Base-by-base conservation (phyloP, 2,329 filamentous ascomycete species). In the Sporothrix brasiliensis region DNA sequence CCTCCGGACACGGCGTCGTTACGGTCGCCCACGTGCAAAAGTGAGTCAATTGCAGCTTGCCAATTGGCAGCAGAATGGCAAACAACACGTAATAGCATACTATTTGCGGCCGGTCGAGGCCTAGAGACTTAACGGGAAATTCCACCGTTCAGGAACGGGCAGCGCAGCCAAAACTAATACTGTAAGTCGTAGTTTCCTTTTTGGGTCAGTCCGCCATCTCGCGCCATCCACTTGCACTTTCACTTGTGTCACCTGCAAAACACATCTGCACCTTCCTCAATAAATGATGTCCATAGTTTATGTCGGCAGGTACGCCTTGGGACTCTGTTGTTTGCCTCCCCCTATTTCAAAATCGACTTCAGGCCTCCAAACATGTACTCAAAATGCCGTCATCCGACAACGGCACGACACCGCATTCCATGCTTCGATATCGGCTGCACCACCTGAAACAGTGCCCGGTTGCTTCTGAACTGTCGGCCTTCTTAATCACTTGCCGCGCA, bases 161-260 rank as follows among this genome's bases (percentile, higher is more conserved):
- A 65, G 41, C 2, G 16, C 30, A 7, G 30, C 39, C 7, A 13
- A 54, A 44, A 30, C 4, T 54, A 60, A 49, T 1, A 34, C 27
- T 50, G 61, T 66, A 49, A 34, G 66, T 68, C 69, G 69, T 66
- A 68, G 66, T 68, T 71, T 68, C 69, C 58, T 11, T 3, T 54
- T 65, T 65, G 2, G 66, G 69, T 1, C 21, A 21, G 2, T 49
- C 69, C 69, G 65, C 27, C 11, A 1, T 60, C 14, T 44, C 41
- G 1, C n/a, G 34, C 49, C 39, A 30, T 34, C 14, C 66, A 66
- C 53, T 30, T 58, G 30, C 52, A 39, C 3, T 61, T 4, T 21
- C 24, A 6, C 21, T 27, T 4, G 14, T 16, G 54, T 21, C 10
- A 66, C 53, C 21, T 16, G 11, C 30, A 4, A 27, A 47, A 13